Percentiles rank a stretch among this genome's conserved stretches.
Evolutionary conservation across 208 protist species (phyloP).

Genomic region (Leishmania martiniquensis): DNA sequence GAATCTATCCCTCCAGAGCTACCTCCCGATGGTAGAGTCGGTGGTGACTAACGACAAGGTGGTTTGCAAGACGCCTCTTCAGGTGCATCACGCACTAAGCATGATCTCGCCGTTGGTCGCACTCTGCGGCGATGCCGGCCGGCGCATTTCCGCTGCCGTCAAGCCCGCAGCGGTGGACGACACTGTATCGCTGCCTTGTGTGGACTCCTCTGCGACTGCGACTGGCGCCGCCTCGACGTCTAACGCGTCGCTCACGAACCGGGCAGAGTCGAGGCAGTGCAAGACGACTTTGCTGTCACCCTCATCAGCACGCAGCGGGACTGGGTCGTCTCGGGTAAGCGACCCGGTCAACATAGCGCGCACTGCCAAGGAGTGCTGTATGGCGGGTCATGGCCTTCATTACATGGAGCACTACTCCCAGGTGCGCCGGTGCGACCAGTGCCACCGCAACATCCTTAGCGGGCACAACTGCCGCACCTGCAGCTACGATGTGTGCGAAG

Average conservation of each 20-base stretch:
- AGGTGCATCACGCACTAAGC: constrained; percentile 50
- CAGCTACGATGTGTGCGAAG: constrained; percentile 58
- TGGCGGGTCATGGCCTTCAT: constrained; percentile 54
- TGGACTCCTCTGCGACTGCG: background rate
- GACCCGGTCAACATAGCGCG: constrained; percentile 5
- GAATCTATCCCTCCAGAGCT: constrained; percentile 49
- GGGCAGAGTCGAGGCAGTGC: background rate
- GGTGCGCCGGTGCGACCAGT: constrained; percentile 41
- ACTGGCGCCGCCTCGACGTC: background rate
- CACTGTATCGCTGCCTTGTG: background rate
- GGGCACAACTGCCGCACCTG: constrained; percentile 59
- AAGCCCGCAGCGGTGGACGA: constrained; percentile 12
- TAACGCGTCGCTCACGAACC: background rate
- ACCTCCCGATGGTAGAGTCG: constrained; percentile 81
- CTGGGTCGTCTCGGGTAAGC: background rate
- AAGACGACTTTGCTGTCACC: background rate
- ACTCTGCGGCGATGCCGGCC: constrained; percentile 50
- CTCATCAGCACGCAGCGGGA: background rate
- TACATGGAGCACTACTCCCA: constrained; percentile 19
- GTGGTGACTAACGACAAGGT: constrained; percentile 56
- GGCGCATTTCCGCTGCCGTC: constrained; percentile 25
- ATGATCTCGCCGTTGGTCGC: constrained; percentile 55
- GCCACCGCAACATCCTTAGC: constrained; percentile 26
- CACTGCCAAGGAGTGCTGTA: constrained; percentile 53
- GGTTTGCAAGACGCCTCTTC: constrained; percentile 52